phyloP scores from a whole-genome alignment of 208 protist genomes.

The Borovskyia barvae region DNA sequence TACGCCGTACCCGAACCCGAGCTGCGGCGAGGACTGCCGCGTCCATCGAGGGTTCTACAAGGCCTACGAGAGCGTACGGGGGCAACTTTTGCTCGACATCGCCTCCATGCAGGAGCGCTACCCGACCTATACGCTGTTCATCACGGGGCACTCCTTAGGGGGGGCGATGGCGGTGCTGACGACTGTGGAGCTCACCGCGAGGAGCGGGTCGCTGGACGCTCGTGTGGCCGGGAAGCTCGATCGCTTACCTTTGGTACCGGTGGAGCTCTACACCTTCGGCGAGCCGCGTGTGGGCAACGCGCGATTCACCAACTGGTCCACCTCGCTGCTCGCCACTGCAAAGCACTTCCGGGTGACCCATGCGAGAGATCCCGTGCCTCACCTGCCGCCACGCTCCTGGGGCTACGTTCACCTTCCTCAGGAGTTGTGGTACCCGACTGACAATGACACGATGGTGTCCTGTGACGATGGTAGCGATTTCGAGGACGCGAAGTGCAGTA shows the following conservation, averaged over 20 bases:
- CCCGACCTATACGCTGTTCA: conserved; percentile 36
- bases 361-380: conserved; percentile 47
- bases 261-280: conserved; percentile 76
- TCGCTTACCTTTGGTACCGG: conserved; percentile 5
- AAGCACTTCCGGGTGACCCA: conserved; percentile 54
- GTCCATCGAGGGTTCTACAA: conserved; percentile 65
- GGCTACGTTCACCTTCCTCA: conserved; percentile 47
- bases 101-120: conserved; percentile 23
- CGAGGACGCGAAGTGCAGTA: conserved; percentile 57
- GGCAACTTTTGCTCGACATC: conserved; percentile 28
- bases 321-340: conserved; percentile 13
- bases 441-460: conserved; percentile 12
- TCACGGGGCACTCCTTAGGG: conserved; percentile 80
- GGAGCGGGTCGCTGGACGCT: conserved; percentile 1
- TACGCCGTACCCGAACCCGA: conserved; percentile 29
- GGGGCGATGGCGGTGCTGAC: conserved; percentile 58
- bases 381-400: conserved; percentile 38
- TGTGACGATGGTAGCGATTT: conserved; percentile 31
- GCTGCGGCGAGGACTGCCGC: conserved; percentile 19
- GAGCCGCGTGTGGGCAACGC: conserved; percentile 64
- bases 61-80: conserved; percentile 36
- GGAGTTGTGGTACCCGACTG: conserved; percentile 48
- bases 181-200: conserved; percentile 33
- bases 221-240: background rate
- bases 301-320: conserved; percentile 39